Conservation (phyloP, 805 yeast genomes). For the Candida khao-thaluensis region DNA sequence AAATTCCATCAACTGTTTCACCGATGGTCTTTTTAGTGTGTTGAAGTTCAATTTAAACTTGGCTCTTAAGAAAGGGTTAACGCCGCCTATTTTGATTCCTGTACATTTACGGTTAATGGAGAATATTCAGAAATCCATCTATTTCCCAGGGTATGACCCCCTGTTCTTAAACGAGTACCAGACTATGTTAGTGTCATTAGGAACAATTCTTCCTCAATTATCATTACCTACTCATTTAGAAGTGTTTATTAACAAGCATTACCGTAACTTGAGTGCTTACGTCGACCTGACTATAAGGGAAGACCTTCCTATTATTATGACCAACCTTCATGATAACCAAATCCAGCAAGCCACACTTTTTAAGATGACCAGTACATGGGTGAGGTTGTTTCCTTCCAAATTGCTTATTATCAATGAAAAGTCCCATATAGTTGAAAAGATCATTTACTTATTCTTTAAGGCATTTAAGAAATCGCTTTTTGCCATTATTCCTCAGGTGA, state of each 20-base stretch:
- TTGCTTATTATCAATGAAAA: conserved; percentile 22
- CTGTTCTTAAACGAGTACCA: conserved; percentile 30
- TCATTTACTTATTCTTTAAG: conserved; percentile 33
- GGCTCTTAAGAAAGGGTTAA: conserved; percentile 14
- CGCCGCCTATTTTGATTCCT: conserved; percentile 24
- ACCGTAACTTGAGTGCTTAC: conserved; percentile 24
- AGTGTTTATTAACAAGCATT: conserved; percentile 18
- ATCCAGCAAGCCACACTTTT: conserved; percentile 34
- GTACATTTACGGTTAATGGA: conserved; percentile 35
- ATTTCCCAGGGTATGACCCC: conserved; percentile 37
- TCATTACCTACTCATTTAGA: background rate
- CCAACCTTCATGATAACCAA: conserved; percentile 23
- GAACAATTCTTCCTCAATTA: conserved; percentile 10
- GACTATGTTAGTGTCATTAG: conserved; percentile 25
- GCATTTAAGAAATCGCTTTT: conserved; percentile 32
- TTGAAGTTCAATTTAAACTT: conserved; percentile 26
- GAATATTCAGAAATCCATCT: conserved; percentile 33
- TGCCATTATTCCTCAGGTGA: conserved; percentile 40
- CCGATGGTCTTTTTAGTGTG: conserved; percentile 40
- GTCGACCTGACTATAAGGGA: conserved; percentile 23
- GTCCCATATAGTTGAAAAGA: conserved; percentile 31
- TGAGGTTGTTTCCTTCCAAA: conserved; percentile 30
- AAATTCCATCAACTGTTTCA: conserved; percentile 35
- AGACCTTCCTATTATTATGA: conserved; percentile 27
- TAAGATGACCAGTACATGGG: conserved; percentile 37